Evolutionary conservation across 169 alveolate genomes (phyloP).

Genomic region (Plasmodium ovale): DNA sequence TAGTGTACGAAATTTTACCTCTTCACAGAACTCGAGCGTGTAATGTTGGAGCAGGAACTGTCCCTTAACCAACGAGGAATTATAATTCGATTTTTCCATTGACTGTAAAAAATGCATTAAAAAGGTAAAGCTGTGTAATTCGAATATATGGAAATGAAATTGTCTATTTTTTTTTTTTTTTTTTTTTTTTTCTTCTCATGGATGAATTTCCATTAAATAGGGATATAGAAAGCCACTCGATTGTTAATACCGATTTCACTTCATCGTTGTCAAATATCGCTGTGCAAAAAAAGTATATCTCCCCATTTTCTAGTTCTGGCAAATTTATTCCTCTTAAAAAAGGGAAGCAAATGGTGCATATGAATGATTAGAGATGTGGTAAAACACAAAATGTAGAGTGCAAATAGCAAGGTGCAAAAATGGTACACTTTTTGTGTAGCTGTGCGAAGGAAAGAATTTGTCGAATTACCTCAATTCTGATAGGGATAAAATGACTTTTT

Average conservation of each 20-base stretch:
- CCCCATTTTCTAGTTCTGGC: constrained; percentile 58
- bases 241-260: constrained; percentile 40
- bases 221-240: not conserved
- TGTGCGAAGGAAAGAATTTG: too few species aligned
- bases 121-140: not conserved
- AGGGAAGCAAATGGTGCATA: constrained; percentile 2
- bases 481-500: constrained; percentile 37
- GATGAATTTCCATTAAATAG: not conserved
- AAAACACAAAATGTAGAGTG: too few species aligned
- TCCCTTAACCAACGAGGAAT: constrained; percentile 46
- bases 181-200: too few species aligned
- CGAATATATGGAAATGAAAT: not conserved
- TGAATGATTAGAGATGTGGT: too few species aligned
- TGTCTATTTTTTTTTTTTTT: too few species aligned
- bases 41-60: constrained; percentile 19
- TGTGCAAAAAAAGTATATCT: constrained; percentile 45
- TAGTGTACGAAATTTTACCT: constrained; percentile 2
- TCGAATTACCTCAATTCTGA: constrained; percentile 66
- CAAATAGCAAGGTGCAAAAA: too few species aligned
- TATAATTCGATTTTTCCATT: constrained; percentile 62
- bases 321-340: constrained; percentile 42
- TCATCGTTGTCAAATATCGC: constrained; percentile 61
- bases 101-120: constrained; percentile 30
- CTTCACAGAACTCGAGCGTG: constrained; percentile 22
- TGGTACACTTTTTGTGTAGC: too few species aligned